Evolutionary conservation across 2,329 filamentous ascomycete species (phyloP).

Genomic region (Talaromyces albobiverticillius): DNA sequence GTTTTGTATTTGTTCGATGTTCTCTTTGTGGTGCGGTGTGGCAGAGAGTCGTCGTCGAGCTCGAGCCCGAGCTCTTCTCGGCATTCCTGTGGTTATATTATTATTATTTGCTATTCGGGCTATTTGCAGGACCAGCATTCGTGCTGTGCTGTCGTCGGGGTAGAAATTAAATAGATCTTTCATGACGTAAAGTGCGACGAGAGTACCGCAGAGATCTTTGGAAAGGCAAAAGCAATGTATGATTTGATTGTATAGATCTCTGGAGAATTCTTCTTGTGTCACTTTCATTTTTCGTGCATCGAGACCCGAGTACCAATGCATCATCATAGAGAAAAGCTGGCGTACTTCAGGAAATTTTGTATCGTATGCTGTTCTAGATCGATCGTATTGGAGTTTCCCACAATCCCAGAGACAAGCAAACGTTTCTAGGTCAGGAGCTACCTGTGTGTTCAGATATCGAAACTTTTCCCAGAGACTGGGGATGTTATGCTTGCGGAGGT

Average conservation of each 20-base stretch:
- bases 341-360: constrained; percentile 45
- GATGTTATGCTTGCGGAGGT: constrained; percentile 59
- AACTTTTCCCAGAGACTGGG: constrained; percentile 57
- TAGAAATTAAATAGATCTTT: constrained; percentile 42
- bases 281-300: constrained; percentile 26
- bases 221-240: constrained; percentile 51
- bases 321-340: constrained; percentile 49
- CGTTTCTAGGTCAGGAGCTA: constrained; percentile 65
- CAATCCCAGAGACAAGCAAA: constrained; percentile 65
- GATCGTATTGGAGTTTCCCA: constrained; percentile 48
- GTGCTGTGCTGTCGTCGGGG: constrained; percentile 47
- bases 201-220: constrained; percentile 48
- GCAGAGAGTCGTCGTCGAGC: constrained; percentile 40
- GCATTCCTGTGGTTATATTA: constrained; percentile 26
- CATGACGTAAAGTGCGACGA: constrained; percentile 50
- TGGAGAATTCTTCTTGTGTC: constrained; percentile 40
- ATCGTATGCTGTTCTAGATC: constrained; percentile 45
- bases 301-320: constrained; percentile 41
- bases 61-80: constrained; percentile 25
- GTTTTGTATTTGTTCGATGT: constrained; percentile 43
- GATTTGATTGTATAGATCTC: constrained; percentile 52
- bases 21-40: constrained; percentile 42
- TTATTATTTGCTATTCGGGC: constrained; percentile 36
- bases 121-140: constrained; percentile 49
- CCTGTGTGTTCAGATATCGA: constrained; percentile 49